Percentiles rank a stretch among this genome's conserved stretches.
These are phyloP conservation scores for Ganoderma resinaceum DNA, from an alignment of 1,284 basidiomycete genomes.

Conservation along the genomic window DNA sequence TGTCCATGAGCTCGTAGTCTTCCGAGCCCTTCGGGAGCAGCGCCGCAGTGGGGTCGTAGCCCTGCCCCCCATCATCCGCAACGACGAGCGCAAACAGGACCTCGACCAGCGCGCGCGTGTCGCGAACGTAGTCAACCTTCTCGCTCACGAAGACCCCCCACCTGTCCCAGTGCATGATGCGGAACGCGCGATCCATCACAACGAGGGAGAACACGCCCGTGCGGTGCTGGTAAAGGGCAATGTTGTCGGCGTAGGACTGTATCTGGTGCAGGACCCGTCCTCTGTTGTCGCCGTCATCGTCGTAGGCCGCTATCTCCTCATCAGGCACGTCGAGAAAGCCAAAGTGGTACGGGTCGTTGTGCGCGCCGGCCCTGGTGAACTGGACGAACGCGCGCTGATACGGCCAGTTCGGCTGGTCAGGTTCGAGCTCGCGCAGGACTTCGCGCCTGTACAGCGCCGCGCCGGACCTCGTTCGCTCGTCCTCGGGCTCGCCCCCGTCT, in stretches of 20 bases:
- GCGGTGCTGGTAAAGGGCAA: not conserved
- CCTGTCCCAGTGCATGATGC: conserved; percentile 2
- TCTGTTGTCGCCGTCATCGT: not conserved
- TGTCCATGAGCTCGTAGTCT: conserved; percentile 2
- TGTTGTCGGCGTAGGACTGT: not conserved
- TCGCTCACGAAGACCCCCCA: conserved; percentile 5
- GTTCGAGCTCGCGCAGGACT: not conserved
- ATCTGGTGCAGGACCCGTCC: not conserved
- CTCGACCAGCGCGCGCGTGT: not conserved
- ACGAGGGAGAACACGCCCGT: conserved; percentile 1
- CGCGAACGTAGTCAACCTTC: conserved; percentile 5
- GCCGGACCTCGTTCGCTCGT: not conserved
- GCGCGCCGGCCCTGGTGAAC: not conserved
- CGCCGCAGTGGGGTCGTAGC: conserved; percentile 4
- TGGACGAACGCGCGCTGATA: conserved; percentile 1
- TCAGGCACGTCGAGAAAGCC: too few relatives aligned
- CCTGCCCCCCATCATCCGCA: conserved; percentile 2
- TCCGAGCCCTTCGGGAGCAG: not conserved
- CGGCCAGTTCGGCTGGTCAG: conserved; percentile 6
- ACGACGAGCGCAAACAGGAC: not conserved
- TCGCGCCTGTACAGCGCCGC: not conserved
- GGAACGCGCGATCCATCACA: not conserved
- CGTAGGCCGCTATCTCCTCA: too few relatives aligned
- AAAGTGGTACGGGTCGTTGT: conserved; percentile 11
- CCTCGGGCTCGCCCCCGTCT: not conserved